A percentile compares a stretch with the other conserved stretches of the same genome.
These are phyloP conservation scores for Scedosporium aurantiacum DNA, from an alignment of 2,329 filamentous ascomycete species.

Conservation along the genomic window DNA sequence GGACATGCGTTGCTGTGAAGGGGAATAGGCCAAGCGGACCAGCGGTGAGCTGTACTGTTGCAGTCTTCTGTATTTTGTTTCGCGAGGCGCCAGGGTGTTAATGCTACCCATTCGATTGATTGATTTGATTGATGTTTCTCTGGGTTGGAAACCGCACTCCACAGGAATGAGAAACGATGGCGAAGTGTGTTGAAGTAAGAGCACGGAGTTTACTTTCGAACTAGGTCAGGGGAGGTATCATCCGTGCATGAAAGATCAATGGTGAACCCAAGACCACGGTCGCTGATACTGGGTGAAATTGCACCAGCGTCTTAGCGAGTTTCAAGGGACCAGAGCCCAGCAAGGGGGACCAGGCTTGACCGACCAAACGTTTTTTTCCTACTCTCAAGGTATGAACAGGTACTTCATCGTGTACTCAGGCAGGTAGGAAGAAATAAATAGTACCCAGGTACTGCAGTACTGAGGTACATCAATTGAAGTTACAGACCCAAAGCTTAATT, in stretches of 20 bases:
- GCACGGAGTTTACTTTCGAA: background rate
- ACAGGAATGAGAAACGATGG: background rate
- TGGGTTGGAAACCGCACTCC: background rate
- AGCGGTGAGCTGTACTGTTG: background rate
- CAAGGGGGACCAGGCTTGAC: constrained; percentile 6
- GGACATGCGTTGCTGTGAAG: background rate
- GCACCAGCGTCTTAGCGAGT: constrained; percentile 37
- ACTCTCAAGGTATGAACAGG: no score
- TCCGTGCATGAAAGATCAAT: background rate
- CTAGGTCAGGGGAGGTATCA: background rate
- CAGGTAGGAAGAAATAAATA: no score
- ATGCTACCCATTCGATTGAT: background rate
- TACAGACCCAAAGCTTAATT: background rate
- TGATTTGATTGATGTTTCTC: no score
- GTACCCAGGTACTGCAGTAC: no score
- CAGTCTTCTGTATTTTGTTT: background rate
- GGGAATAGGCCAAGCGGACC: background rate
- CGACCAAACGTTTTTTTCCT: background rate
- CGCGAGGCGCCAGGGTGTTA: background rate
- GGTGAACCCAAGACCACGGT: constrained; percentile 8
- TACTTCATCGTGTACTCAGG: no score
- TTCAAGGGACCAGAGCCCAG: constrained; percentile 33
- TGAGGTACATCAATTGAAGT: no score
- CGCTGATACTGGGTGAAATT: constrained; percentile 39
- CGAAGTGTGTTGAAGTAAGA: no score